Percentiles rank a stretch among this genome's conserved stretches.
phyloP scores from a whole-genome alignment of 768 basidiomycete genomes.

The Pisolithus sp. region DNA sequence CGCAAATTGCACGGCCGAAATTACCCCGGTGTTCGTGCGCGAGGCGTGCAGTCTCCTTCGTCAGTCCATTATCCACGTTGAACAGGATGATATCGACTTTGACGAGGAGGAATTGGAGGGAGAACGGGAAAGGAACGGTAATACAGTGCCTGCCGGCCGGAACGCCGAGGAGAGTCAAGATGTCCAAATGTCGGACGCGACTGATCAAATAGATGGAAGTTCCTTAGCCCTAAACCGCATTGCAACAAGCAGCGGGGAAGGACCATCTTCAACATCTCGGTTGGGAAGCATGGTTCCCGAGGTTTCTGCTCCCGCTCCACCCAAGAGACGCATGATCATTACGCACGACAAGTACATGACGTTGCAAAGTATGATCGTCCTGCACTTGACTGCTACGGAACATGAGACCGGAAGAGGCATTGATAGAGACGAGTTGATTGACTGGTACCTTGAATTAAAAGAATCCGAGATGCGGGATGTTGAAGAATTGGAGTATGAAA shows the following conservation, averaged over 20 bases:
- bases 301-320: conserved; percentile 31
- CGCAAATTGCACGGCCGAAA: conserved; percentile 96
- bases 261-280: conserved; percentile 28
- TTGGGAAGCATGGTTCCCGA: conserved; percentile 23
- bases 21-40: conserved; percentile 88
- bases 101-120: conserved; percentile 81
- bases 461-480: conserved; percentile 79
- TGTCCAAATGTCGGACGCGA: conserved; percentile 58
- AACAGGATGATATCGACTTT: conserved; percentile 97
- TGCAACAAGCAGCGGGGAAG: conserved; percentile 29
- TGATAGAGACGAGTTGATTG: conserved; percentile 86
- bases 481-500: conserved; percentile 86
- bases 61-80: conserved; percentile 98
- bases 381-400: conserved; percentile 77
- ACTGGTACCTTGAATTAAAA: conserved; percentile 92
- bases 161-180: conserved; percentile 49
- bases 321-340: conserved; percentile 75
- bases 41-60: conserved; percentile 92
- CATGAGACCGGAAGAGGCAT: conserved; percentile 68
- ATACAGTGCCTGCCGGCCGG: conserved; percentile 29
- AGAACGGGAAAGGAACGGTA: conserved; percentile 38
- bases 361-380: conserved; percentile 81
- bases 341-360: conserved; percentile 94
- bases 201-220: conserved; percentile 45
- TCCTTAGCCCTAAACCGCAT: conserved; percentile 34